A percentile compares a stretch with the other conserved stretches of the same genome.
Conservation (phyloP, 345 rosid genomes). For the Arabis hirsuta region DNA sequence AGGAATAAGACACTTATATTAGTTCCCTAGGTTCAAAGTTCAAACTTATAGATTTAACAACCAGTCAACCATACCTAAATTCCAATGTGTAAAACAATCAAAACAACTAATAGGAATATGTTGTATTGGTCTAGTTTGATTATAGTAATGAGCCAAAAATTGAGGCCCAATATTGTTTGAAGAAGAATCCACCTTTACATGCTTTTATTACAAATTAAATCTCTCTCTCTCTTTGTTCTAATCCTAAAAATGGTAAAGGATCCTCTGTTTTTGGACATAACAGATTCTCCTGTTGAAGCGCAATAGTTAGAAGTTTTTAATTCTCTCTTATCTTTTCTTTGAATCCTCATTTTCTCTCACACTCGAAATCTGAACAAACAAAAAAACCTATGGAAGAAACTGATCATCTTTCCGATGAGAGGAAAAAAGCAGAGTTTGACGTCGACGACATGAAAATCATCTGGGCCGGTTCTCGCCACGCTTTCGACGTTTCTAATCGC, state of each 20-base stretch:
- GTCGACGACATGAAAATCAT: conserved; percentile 83
- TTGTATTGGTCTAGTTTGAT: background rate
- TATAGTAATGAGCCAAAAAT: background rate
- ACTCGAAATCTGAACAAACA: conserved; percentile 1
- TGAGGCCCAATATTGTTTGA: background rate
- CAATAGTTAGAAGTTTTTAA: background rate
- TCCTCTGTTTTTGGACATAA: background rate
- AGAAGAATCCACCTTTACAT: background rate
- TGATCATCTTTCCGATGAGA: conserved; percentile 68
- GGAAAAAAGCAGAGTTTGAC: conserved; percentile 75
- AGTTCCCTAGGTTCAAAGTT: too few species aligned
- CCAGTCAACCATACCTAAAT: background rate
- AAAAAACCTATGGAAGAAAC: conserved; percentile 44
- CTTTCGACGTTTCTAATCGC: conserved; percentile 69
- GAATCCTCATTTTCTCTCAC: background rate
- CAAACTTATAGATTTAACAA: background rate
- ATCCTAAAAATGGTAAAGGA: background rate
- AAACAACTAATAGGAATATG: background rate
- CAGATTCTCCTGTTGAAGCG: background rate
- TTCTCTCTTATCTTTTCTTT: background rate
- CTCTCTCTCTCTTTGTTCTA: background rate
- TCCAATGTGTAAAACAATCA: background rate
- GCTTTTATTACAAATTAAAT: too few species aligned
- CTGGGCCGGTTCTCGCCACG: conserved; percentile 87
- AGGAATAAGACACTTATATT: too few species aligned